Conservation (phyloP, 2,329 filamentous ascomycete species). For the Trichoderma pleuroti region DNA sequence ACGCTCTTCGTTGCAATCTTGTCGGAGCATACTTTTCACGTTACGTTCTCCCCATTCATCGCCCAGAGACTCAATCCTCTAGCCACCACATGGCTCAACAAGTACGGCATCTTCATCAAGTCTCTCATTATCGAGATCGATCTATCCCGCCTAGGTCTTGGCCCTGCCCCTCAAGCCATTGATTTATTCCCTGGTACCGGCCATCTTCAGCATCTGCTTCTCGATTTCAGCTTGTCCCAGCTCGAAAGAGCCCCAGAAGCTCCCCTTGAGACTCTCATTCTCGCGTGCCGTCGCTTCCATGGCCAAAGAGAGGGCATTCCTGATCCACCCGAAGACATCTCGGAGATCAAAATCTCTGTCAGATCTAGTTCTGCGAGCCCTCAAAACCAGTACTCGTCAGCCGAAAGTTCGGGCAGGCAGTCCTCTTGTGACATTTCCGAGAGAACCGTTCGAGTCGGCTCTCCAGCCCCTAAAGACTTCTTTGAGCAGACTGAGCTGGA, state of each 20-base stretch:
- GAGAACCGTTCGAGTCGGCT: neutral
- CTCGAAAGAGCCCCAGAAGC: conserved; percentile 23
- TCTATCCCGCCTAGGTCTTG: conserved; percentile 37
- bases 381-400: neutral
- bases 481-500: neutral
- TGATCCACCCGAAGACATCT: neutral
- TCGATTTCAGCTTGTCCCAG: conserved; percentile 29
- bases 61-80: conserved; percentile 32
- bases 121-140: conserved; percentile 41
- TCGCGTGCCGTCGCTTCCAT: conserved; percentile 36
- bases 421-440: neutral
- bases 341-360: neutral
- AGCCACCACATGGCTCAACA: conserved; percentile 34
- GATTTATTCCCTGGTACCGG: conserved; percentile 26
- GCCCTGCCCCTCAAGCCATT: conserved; percentile 25
- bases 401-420: neutral
- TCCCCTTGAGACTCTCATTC: conserved; percentile 30
- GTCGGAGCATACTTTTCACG: conserved; percentile 36
- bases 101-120: conserved; percentile 36
- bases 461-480: neutral
- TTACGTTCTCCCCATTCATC: conserved; percentile 38
- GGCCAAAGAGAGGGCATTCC: conserved; percentile 23
- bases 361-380: neutral
- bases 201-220: conserved; percentile 28
- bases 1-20: conserved; percentile 38